These are phyloP conservation scores for Chrysanthemum lavandulifolium DNA, from an alignment of 129 eudicot species.

Conservation along the genomic window DNA sequence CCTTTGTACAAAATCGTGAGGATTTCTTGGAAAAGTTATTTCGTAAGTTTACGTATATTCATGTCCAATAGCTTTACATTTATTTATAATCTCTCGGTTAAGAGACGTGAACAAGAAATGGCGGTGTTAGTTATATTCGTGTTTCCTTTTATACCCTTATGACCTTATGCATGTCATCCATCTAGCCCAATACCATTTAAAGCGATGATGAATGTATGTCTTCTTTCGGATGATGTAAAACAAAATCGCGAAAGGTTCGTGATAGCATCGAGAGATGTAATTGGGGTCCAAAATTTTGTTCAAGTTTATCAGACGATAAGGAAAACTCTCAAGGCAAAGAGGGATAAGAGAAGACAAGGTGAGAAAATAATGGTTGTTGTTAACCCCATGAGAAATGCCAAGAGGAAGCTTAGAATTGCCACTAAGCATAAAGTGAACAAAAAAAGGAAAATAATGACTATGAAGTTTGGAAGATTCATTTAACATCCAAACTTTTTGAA, in stretches of 20 bases:
- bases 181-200: background rate
- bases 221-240: slow-evolving; percentile 58
- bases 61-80: background rate
- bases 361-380: slow-evolving; percentile 82
- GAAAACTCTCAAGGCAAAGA: slow-evolving; percentile 61
- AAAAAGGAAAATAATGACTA: slow-evolving; percentile 72
- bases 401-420: slow-evolving; percentile 74
- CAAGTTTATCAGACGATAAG: slow-evolving; percentile 44
- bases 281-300: slow-evolving; percentile 51
- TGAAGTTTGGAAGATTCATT: slow-evolving; percentile 65
- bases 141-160: slow-evolving; percentile 15
- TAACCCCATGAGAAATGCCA: slow-evolving; percentile 79
- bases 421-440: slow-evolving; percentile 67
- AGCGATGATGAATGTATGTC: background rate
- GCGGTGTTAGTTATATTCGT: background rate
- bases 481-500: slow-evolving; percentile 14
- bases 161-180: background rate
- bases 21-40: slow-evolving; percentile 69
- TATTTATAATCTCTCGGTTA: background rate
- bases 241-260: slow-evolving; percentile 50
- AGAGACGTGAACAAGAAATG: too few species aligned
- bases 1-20: slow-evolving; percentile 86
- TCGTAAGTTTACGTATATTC: slow-evolving; percentile 41
- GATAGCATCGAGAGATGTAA: slow-evolving; percentile 41
- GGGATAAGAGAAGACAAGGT: slow-evolving; percentile 74